Evolutionary conservation across 208 protist genomes (phyloP), one percentile per base, ranked within the genome.

Genomic region (Naegleria fowleri): DNA sequence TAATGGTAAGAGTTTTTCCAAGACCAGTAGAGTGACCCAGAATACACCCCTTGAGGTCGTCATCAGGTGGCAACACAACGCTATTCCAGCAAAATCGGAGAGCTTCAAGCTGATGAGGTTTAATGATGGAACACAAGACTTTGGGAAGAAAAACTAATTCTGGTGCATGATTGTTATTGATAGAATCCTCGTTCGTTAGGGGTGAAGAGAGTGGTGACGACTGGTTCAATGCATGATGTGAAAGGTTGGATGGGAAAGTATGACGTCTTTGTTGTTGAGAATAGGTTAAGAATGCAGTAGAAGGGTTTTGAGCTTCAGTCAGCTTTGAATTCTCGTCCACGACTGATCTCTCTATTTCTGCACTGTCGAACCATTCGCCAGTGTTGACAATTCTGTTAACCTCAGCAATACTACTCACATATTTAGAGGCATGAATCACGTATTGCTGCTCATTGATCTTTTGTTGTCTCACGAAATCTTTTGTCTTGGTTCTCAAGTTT

Each of bases 1-100:
- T 59, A 36, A 91, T 22, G 76, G 93, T 92, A 7, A 91, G 29
- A 0, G 88, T 93, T 90, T 93, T 93, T 67, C 92, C 92, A 51
- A 93, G 36, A 29, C 92, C 92, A 90, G 91, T 93, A 5, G 91
- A 84, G 58, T 93, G 92, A 67, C 92, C 92, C 6, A 93, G 55
- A 16, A 93, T 75, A 84, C 92, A 93, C 5, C 92, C 92, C 33
- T 16, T 83, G 29, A 84, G 19, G 22, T 5, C 33, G 5, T 43
- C 19, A 25, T 88, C 11, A 43, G 58, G 15, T 36, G 83, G 52
- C 7, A 19, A 11, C 2, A 90, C 29, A 4, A 92, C 16, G 58
- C 91, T 6, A 19, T 38, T 91, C 91, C 91, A 92, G 25, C 86
- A 67, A 84, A 92, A 92, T 52, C 91, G 3, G 38, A 92, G 86